Base-by-base conservation (phyloP, 768 basidiomycete genomes). In the Rhizopogon salebrosus region DNA sequence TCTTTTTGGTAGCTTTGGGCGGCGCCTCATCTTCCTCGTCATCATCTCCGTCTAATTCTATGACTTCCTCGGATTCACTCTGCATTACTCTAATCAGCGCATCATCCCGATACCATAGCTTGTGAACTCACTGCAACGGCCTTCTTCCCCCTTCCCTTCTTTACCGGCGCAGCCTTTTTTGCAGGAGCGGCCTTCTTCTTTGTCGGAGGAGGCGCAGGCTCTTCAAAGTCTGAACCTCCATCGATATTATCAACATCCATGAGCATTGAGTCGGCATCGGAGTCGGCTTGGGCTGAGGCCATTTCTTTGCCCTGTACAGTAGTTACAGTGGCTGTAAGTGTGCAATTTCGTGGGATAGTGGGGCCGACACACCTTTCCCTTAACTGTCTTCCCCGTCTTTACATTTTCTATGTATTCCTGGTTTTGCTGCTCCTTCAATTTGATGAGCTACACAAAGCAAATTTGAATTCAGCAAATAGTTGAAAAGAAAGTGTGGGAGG, bases 221-320 rank as follows among this genome's bases (percentile, higher is more conserved):
- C 75, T 24, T 82, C 75, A 29, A 67, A 65, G 41, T 78, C 77
- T 20, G 78, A 77, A 16, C 73, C 79, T 2, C 65, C 77, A 9
- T 60, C 70, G n/a, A n/a, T n/a, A n/a, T n/a, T n/a, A 55, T 87
- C 87, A 41, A 89, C 66, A 43, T 92, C 87, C 80, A 88, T 84
- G 72, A 77, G 71, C 87, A 89, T 89, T 3, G 87, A 90, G 62
- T 91, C 90, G 13, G 67, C 75, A 31, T 84, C 86, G 2, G 79
- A 85, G 3, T 77, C 77, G 22, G 76, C 76, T 2, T 60, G 20
- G 20, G 8, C 75, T 8, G 72, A 74, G 9, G 70, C 76, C 61
- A 76, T 80, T 23, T 72, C 75, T 67, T 85, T 87, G 8, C 70
- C 80, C 74, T 84, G 48, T 2, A 34, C 3, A 6, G 6, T 45